Base-by-base conservation (phyloP, 257 asterid genomes). In the Verbena officinalis region DNA sequence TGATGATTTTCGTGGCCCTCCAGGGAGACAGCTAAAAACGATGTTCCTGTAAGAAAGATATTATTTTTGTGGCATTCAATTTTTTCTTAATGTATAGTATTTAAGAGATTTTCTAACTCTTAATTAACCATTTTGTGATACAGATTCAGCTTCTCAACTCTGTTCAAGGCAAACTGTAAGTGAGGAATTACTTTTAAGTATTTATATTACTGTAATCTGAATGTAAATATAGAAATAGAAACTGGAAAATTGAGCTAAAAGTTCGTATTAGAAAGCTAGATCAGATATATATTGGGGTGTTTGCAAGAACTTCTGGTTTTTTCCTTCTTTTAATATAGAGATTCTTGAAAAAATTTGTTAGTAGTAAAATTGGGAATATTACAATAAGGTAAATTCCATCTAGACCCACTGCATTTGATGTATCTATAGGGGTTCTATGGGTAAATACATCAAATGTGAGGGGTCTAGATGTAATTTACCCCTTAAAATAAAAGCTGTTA, bases 1-100 rank as follows among this genome's bases (percentile, higher is more conserved):
- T 36, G 83, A 84, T 44, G 91, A 87, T 10, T 87, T 87, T 44
- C 91, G 95, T n/a, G 95, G 95, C 62, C 79, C 95, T 15, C 95
- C 91, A 40, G 62, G 57, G 44, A 78, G 56, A 73, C 95, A 87
- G 71, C 73, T 84, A 7, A 69, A 66, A 55, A 87, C 91, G 40
- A 77, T 87, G 70, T 68, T 87, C 64, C 76, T 85, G 95, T 87
- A 54, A 82, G 88, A 73, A 55, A 15, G 3, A 45, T 23, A 0
- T 2, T 27, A 12, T 0, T 5, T 21, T 33, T 55, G 31, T 30
- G 59, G 6, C n/a, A 33, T 38, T 56, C 17, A 57, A 20, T 55
- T 30, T 30, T 55, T 53, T 4, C 14, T n/a, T 5, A 14, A 4
- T 13, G 2, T 31, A 15, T 48, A 34, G 23, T 13, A 7, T 59